Percentiles rank a stretch among this genome's conserved stretches.
phyloP scores from a whole-genome alignment of 2,329 filamentous ascomycete species.

The Aspergillus pseudotamarii region DNA sequence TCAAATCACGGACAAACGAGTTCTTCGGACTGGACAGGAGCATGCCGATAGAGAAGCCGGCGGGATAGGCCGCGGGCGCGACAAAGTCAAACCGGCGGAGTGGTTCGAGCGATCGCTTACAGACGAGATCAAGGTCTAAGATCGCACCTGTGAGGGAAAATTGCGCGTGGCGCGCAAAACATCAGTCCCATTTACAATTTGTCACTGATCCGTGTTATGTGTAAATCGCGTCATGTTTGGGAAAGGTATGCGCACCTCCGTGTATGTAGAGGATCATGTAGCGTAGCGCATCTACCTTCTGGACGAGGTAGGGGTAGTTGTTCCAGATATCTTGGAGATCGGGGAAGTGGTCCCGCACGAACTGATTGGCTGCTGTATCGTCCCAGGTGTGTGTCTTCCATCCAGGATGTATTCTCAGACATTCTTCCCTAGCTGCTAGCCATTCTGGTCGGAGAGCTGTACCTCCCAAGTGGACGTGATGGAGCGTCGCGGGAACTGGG shows the following conservation, averaged over 20 bases:
- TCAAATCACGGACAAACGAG: constrained; percentile 37
- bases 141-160: constrained; percentile 22
- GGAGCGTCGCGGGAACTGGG: constrained; percentile 5
- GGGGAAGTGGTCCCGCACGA: constrained; percentile 21
- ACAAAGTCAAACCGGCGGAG: constrained; percentile 47
- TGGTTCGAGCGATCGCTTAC: constrained; percentile 43
- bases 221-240: not conserved
- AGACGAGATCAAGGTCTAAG: constrained; percentile 44
- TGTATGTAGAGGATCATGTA: constrained; percentile 26
- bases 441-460: constrained; percentile 19
- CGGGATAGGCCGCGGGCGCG: constrained; percentile 45
- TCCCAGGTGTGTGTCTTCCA: constrained; percentile 23
- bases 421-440: constrained; percentile 18
- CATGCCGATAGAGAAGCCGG: constrained; percentile 47
- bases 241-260: constrained; percentile 14
- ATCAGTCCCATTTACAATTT: not conserved
- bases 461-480: constrained; percentile 21
- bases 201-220: not conserved
- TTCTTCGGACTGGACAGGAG: constrained; percentile 44
- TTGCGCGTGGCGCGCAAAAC: not conserved
- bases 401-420: constrained; percentile 17
- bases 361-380: constrained; percentile 14
- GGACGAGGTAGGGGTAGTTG: constrained; percentile 22
- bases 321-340: constrained; percentile 22
- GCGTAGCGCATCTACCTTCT: constrained; percentile 26